phyloP scores from a whole-genome alignment of 148 eudicot genomes.

The Nepenthes gracilis region DNA sequence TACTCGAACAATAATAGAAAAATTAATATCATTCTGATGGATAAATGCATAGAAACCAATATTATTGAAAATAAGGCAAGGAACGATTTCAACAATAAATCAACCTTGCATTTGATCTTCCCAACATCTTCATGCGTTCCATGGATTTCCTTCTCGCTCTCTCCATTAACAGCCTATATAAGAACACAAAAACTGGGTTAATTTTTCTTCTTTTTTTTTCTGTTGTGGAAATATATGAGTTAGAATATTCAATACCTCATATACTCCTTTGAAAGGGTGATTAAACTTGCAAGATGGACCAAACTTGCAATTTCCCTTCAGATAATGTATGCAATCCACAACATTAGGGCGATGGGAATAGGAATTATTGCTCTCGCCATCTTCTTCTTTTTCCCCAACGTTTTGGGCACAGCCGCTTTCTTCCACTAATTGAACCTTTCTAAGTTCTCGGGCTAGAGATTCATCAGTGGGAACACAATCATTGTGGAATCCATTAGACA shows the following conservation, averaged over 20 bases:
- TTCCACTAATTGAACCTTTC: not conserved
- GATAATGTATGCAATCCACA: slow-evolving; percentile 40
- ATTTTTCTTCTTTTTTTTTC: not conserved
- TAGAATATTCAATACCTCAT: slow-evolving; percentile 19
- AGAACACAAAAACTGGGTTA: not conserved
- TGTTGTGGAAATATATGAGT: not conserved
- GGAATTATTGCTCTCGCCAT: not conserved
- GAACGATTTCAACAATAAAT: not conserved
- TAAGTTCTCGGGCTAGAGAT: slow-evolving; percentile 9
- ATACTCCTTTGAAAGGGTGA: slow-evolving; percentile 27
- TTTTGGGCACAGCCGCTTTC: not conserved
- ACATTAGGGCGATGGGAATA: slow-evolving; percentile 35
- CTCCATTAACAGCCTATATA: slow-evolving; percentile 14
- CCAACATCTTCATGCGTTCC: slow-evolving; percentile 13
- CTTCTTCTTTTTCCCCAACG: not conserved
- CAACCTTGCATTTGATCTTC: slow-evolving; percentile 56
- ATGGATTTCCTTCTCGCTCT: slow-evolving; percentile 16
- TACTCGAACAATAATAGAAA: not conserved
- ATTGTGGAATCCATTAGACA: slow-evolving; percentile 11
- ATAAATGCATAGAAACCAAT: not conserved
- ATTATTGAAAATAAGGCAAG: not conserved
- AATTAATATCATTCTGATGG: not conserved
- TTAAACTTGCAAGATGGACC: slow-evolving; percentile 48
- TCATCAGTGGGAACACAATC: slow-evolving; percentile 1
- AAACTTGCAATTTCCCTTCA: slow-evolving; percentile 56